These are phyloP conservation scores for Gentiana macrophylla DNA, from an alignment of 257 asterid species.

Conservation along the genomic window DNA sequence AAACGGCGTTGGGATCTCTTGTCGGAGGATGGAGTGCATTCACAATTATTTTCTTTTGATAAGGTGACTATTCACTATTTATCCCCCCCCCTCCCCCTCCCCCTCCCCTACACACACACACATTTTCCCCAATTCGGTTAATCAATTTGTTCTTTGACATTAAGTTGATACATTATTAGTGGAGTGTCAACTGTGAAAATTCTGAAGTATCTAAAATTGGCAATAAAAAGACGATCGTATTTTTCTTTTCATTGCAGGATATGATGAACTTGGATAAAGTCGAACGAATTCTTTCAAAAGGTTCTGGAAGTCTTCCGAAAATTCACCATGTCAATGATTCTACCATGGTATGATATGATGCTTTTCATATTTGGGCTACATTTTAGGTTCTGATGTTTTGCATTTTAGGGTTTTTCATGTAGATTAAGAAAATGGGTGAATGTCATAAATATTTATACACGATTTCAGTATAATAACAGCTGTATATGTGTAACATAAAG, in stretches of 20 bases:
- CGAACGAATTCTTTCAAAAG: constrained; percentile 58
- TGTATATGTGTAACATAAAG: background rate
- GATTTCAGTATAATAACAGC: background rate
- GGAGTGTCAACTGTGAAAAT: background rate
- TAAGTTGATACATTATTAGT: no score
- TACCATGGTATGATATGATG: constrained; percentile 41
- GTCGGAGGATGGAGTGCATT: constrained; percentile 47
- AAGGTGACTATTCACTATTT: constrained; percentile 34
- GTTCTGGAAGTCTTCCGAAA: constrained; percentile 62
- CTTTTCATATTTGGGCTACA: background rate
- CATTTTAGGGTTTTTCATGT: background rate
- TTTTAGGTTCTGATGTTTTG: background rate
- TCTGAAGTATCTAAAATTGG: background rate
- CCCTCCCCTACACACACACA: no score
- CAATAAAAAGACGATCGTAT: background rate
- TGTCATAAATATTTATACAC: background rate
- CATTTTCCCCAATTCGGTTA: no score
- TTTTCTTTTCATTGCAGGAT: constrained; percentile 39
- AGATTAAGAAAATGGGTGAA: background rate
- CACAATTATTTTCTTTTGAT: constrained; percentile 62
- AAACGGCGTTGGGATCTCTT: constrained; percentile 85
- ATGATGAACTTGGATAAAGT: constrained; percentile 77
- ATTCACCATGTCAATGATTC: constrained; percentile 80
- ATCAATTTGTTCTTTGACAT: no score
- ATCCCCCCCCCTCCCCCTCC: no score